Conservation (phyloP, 768 basidiomycete species). For the Coprinopsis marcescibilis region DNA sequence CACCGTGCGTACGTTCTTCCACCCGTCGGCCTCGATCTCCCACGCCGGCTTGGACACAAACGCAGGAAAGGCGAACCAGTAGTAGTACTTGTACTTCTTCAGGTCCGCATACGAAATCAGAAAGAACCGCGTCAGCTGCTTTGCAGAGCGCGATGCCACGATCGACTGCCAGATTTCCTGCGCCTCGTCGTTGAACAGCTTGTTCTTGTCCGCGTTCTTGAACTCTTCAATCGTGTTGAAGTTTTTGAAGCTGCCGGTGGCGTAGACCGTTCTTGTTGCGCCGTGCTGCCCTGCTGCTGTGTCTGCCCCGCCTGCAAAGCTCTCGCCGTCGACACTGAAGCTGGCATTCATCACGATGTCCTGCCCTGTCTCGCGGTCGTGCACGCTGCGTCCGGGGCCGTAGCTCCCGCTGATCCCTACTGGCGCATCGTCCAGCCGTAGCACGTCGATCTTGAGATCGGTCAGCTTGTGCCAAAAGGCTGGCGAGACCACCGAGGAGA, state of each 20-base stretch:
- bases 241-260: conserved; percentile 77
- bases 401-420: conserved; percentile 64
- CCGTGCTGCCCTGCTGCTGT: conserved; percentile 26
- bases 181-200: conserved; percentile 71
- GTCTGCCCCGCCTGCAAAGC: conserved; percentile 33
- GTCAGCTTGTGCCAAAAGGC: conserved; percentile 92
- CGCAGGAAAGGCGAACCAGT: conserved; percentile 98
- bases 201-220: conserved; percentile 81
- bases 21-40: conserved; percentile 67
- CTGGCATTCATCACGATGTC: conserved; percentile 70
- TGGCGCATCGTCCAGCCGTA: conserved; percentile 72
- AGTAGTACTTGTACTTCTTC: conserved; percentile 96
- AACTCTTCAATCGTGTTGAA: conserved; percentile 98
- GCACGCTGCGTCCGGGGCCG: conserved; percentile 61
- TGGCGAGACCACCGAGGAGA: conserved; percentile 83
- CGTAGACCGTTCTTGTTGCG: conserved; percentile 43
- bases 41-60: conserved; percentile 86
- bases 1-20: conserved; percentile 43
- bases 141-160: conserved; percentile 42
- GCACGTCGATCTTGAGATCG: conserved; percentile 83
- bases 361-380: conserved; percentile 71
- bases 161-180: conserved; percentile 75
- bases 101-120: conserved; percentile 94
- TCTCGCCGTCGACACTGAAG: conserved; percentile 57
- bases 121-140: conserved; percentile 70